These are phyloP conservation scores for Fraxinus excelsior DNA, from an alignment of 257 asterid species.

Conservation along the genomic window DNA sequence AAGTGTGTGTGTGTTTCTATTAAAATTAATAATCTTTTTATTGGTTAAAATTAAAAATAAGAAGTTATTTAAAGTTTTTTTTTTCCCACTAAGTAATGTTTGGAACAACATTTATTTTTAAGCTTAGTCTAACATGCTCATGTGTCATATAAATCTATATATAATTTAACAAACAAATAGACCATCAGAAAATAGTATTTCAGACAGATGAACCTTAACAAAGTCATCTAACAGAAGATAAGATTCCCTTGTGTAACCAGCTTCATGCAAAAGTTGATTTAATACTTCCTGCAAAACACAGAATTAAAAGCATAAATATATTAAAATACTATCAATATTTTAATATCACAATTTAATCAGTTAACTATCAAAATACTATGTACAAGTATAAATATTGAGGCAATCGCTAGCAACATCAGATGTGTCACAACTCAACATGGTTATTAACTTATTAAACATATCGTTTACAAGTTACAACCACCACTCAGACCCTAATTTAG, in stretches of 20 bases:
- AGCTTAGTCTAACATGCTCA: neutral
- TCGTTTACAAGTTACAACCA: too few species aligned
- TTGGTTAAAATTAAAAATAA: too few species aligned
- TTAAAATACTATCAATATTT: too few species aligned
- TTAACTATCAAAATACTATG: neutral
- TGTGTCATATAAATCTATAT: neutral
- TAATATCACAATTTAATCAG: neutral
- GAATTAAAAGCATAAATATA: too few species aligned
- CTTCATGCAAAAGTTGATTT: constrained; percentile 67
- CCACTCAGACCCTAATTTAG: too few species aligned
- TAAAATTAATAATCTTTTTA: too few species aligned
- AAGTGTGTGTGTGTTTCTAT: too few species aligned
- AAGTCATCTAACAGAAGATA: constrained; percentile 63
- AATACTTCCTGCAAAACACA: constrained; percentile 59
- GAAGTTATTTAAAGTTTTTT: too few species aligned
- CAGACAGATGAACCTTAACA: constrained; percentile 49
- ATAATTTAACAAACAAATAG: neutral
- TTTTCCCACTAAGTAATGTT: neutral
- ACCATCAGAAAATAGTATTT: neutral
- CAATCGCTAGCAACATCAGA: neutral
- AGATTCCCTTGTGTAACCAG: constrained; percentile 77
- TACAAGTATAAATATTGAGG: neutral
- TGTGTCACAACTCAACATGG: neutral
- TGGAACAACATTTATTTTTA: neutral
- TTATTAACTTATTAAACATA: too few species aligned